Conservation (phyloP, 768 basidiomycete genomes). For the Auriscalpium vulgare region DNA sequence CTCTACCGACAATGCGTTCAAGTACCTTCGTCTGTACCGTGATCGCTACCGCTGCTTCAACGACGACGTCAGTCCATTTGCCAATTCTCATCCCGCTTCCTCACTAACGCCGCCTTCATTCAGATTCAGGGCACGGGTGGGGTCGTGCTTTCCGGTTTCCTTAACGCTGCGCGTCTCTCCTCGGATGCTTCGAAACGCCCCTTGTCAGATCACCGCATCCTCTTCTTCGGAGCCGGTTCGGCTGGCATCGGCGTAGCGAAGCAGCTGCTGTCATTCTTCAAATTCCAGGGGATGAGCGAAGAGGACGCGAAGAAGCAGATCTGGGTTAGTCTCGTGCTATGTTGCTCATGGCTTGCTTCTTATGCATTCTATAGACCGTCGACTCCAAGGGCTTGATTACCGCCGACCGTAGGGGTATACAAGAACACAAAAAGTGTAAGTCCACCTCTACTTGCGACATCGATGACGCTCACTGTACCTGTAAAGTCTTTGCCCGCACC, state of each 20-base stretch:
- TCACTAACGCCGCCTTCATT: not conserved
- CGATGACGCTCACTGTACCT: constrained; percentile 2
- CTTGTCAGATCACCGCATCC: constrained; percentile 69
- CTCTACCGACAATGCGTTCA: constrained; percentile 86
- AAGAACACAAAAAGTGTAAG: constrained; percentile 80
- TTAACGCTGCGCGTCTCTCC: constrained; percentile 81
- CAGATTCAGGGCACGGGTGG: constrained; percentile 59
- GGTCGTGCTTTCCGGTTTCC: constrained; percentile 83
- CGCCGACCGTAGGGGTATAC: constrained; percentile 57
- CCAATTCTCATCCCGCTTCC: too few relatives aligned
- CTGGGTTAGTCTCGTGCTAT: constrained; percentile 38
- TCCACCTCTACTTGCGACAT: not conserved
- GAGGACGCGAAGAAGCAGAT: constrained; percentile 73
- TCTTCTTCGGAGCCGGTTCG: constrained; percentile 90
- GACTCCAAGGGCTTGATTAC: constrained; percentile 87
- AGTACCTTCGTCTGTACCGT: constrained; percentile 71
- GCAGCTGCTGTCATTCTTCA: constrained; percentile 87
- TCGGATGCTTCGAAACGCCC: constrained; percentile 59
- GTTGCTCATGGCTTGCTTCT: not conserved
- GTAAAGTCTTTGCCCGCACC: constrained; percentile 67
- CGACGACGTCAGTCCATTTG: constrained; percentile 60
- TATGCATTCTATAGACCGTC: constrained; percentile 26
- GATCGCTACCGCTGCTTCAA: constrained; percentile 76
- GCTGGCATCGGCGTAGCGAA: constrained; percentile 90
- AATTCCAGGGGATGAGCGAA: constrained; percentile 61